Evolutionary conservation across 2,329 filamentous ascomycete genomes (phyloP).

Genomic region (Clonostachys solani): DNA sequence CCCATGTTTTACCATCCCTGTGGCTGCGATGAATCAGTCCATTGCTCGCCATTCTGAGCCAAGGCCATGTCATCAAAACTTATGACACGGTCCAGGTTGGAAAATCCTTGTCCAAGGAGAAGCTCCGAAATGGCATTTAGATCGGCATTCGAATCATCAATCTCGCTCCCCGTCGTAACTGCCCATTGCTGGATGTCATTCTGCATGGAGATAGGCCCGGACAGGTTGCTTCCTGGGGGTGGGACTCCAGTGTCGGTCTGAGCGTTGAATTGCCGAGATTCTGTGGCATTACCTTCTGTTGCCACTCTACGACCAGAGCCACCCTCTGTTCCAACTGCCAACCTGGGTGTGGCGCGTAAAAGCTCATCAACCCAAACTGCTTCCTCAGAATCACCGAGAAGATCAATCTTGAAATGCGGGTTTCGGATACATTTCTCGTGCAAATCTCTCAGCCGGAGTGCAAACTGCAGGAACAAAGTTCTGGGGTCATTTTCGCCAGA

Average conservation of each 20-base stretch:
- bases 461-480: neutral
- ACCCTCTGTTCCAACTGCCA: too few relatives aligned
- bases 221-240: too few relatives aligned
- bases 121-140: too few relatives aligned
- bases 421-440: neutral
- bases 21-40: too few relatives aligned
- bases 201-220: neutral
- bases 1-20: too few relatives aligned
- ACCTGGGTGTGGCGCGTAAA: too few relatives aligned
- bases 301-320: neutral
- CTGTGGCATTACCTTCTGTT: too few relatives aligned
- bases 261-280: too few relatives aligned
- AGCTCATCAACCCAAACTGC: neutral
- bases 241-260: neutral
- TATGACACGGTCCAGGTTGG: neutral
- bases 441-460: neutral
- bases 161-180: neutral
- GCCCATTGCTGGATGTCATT: neutral
- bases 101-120: neutral
- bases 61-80: neutral
- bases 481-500: neutral
- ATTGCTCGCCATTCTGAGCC: too few relatives aligned
- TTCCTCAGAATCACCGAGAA: neutral
- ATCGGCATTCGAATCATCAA: neutral
- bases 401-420: neutral